phyloP scores from a whole-genome alignment of 352 stramenopile species.

The Pythium chondricola region DNA sequence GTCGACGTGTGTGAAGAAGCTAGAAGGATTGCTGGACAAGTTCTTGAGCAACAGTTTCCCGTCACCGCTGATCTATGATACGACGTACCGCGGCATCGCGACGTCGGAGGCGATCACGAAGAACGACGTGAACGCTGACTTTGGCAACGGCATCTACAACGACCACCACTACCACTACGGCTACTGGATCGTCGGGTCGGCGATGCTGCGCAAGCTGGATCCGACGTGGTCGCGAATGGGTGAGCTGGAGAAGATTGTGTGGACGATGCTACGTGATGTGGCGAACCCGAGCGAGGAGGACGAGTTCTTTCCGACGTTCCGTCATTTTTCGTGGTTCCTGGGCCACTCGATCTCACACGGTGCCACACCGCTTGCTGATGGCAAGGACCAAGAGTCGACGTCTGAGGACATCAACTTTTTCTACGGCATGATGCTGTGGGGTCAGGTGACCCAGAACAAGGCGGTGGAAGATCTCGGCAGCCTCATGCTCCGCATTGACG shows the following conservation, averaged over 20 bases:
- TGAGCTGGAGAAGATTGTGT: conserved; percentile 53
- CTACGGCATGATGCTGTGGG: conserved; percentile 78
- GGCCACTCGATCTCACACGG: conserved; percentile 72
- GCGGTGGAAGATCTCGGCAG: conserved; percentile 61
- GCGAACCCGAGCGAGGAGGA: conserved; percentile 51
- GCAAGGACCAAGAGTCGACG: conserved; percentile 72
- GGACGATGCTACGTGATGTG: conserved; percentile 65
- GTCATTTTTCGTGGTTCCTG: conserved; percentile 74
- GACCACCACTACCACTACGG: conserved; percentile 83
- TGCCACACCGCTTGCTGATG: conserved; percentile 45
- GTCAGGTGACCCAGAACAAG: conserved; percentile 43
- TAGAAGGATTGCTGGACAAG: conserved; percentile 45
- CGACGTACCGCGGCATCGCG: conserved; percentile 50
- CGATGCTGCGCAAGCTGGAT: conserved; percentile 58
- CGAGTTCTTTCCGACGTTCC: conserved; percentile 54
- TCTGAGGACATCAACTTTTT: conserved; percentile 80
- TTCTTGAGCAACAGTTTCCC: conserved; percentile 52
- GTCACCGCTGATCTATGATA: conserved; percentile 57
- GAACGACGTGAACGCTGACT: conserved; percentile 49
- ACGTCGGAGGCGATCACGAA: conserved; percentile 40
- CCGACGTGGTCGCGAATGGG: conserved; percentile 47
- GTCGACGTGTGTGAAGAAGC: conserved; percentile 42
- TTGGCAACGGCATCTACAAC: conserved; percentile 77
- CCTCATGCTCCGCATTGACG: conserved; percentile 68
- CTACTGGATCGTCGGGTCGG: conserved; percentile 60